Evolutionary conservation across 495 filamentous ascomycete species (phyloP), one percentile per base, ranked within the genome.

Genomic region (Wilcoxina mikolae): DNA sequence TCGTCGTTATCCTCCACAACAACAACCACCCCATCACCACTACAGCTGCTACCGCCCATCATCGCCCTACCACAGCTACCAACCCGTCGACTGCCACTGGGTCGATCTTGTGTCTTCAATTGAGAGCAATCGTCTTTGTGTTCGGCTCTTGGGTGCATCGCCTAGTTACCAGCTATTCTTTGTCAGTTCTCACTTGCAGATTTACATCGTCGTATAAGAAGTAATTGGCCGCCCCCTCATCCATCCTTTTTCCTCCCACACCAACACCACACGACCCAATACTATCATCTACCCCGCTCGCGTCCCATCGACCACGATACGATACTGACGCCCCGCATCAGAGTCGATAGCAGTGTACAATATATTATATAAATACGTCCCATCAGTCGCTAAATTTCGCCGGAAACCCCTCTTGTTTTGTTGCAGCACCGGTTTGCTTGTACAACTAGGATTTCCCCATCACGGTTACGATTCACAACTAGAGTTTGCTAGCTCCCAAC

Each of bases 391-490:
- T 35, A 5, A 15, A 7, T 15, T 5, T 35, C 15, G 31, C 31
- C 31, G 7, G 31, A 15, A 5, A 35, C n/a, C n/a, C n/a, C n/a
- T 35, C 15, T 15, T 7, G 31, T 15, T 35, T 35, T 35, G 31
- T 35, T 46, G 43, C 20, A 50, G 47, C 47, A 31, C 47, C 26
- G 47, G 27, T 50, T 50, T 50, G 47, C 47, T 31, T 50, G 47
- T 35, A 35, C 31, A 5, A 35, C 31, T 15, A 35, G 31, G 31
- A 7, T 15, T 7, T 35, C 31, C 31, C 31, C 5, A 35, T 15
- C 31, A 7, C 31, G 7, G 31, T 35, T 35, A 35, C 15, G 7
- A 35, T 7, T 5, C 31, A 5, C 31, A 15, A 35, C 31, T 35
- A 7, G 7, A 35, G 5, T 35, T 35, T 35, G 5, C 31, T 35